phyloP scores from a whole-genome alignment of 2,329 filamentous ascomycete genomes.

The Ophiostoma sp. region DNA sequence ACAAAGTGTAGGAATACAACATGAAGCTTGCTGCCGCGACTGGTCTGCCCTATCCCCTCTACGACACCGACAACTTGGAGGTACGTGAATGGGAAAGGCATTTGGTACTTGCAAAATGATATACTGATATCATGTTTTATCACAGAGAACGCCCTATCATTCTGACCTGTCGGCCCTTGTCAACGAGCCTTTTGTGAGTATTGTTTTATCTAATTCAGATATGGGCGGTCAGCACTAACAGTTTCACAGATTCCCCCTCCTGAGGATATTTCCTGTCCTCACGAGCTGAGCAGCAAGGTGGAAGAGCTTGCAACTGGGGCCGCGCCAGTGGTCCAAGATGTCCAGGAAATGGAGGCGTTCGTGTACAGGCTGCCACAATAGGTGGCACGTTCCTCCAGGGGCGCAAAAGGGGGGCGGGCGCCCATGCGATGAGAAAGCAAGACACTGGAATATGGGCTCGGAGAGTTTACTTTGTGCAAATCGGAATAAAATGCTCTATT shows the following conservation, averaged over 20 bases:
- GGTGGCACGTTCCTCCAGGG: too few relatives aligned
- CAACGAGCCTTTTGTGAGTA: neutral
- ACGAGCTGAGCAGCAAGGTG: neutral
- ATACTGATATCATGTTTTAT: too few relatives aligned
- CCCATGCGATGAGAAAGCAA: too few relatives aligned
- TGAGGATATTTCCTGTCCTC: neutral
- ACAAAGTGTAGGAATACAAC: neutral
- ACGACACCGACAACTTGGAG: neutral
- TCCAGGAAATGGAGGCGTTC: neutral
- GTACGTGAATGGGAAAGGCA: neutral
- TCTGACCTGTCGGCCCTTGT: neutral
- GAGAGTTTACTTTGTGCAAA: too few relatives aligned
- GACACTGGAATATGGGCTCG: too few relatives aligned
- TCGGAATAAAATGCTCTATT: too few relatives aligned
- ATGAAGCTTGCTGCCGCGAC: neutral
- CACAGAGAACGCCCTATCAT: neutral
- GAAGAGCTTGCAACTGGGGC: neutral
- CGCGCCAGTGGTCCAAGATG: neutral
- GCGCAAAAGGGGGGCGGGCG: too few relatives aligned
- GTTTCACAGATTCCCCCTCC: neutral
- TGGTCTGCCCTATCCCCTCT: neutral
- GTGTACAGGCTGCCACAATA: neutral
- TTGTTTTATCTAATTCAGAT: neutral
- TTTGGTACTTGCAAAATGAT: too few relatives aligned
- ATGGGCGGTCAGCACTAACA: neutral